phyloP scores from a whole-genome alignment of 306 rosid genomes.

The Ormosia semicastrata region DNA sequence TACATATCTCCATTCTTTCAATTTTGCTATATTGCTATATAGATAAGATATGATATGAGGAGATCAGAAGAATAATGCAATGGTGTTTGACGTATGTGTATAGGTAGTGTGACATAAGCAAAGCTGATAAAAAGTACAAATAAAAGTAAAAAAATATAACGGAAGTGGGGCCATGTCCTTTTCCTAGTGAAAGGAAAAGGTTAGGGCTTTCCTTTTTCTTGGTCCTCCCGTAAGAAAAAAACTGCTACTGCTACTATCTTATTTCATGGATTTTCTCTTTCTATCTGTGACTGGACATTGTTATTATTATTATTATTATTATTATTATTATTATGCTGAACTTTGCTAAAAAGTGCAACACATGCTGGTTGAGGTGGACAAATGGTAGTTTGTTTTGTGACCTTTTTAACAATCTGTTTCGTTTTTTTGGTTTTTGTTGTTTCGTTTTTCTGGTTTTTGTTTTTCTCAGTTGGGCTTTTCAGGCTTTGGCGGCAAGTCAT shows the following conservation, averaged over 20 bases:
- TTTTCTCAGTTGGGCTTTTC: not conserved
- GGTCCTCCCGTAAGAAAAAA: slow-evolving; percentile 31
- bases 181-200: slow-evolving; percentile 49
- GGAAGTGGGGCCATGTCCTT: slow-evolving; percentile 58
- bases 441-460: not conserved
- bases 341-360: slow-evolving; percentile 39
- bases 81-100: not conserved
- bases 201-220: slow-evolving; percentile 34
- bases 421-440: too few species aligned
- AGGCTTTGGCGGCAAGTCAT: slow-evolving; percentile 12
- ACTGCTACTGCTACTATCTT: not conserved
- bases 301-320: too few species aligned
- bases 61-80: slow-evolving; percentile 35
- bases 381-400: not conserved
- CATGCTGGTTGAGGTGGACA: slow-evolving; percentile 34
- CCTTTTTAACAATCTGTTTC: not conserved
- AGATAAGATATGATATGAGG: too few species aligned
- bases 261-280: not conserved
- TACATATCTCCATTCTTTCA: too few species aligned
- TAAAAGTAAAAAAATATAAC: slow-evolving; percentile 17
- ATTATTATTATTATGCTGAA: slow-evolving; percentile 3
- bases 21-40: too few species aligned
- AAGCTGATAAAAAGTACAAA: slow-evolving; percentile 64
- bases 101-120: slow-evolving; percentile 45
- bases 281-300: not conserved